A percentile compares a stretch with the other conserved stretches of the same genome.
phyloP scores from a whole-genome alignment of 306 rosid genomes.

The Gleditsia sinensis region DNA sequence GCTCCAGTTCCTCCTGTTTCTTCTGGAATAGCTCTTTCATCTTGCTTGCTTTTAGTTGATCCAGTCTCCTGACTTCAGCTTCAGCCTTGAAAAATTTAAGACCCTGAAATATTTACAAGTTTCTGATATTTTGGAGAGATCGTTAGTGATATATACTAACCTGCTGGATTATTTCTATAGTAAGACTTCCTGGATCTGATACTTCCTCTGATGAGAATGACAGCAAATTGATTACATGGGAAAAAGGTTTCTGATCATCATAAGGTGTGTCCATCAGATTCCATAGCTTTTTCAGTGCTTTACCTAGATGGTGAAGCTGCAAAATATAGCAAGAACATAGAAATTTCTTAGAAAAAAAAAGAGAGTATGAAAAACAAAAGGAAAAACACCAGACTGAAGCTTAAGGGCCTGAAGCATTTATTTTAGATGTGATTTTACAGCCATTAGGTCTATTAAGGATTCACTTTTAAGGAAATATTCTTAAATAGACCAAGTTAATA shows the following conservation, averaged over 20 bases:
- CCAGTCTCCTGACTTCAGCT: constrained; percentile 90
- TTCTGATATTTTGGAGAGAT: constrained; percentile 31
- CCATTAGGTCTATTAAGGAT: background rate
- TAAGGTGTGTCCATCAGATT: constrained; percentile 84
- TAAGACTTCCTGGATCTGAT: constrained; percentile 86
- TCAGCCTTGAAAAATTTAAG: constrained; percentile 63
- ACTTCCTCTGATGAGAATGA: constrained; percentile 66
- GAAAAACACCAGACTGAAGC: constrained; percentile 26
- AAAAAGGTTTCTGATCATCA: constrained; percentile 60
- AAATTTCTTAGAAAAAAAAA: constrained; percentile 5
- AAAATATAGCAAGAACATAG: background rate
- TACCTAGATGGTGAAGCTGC: constrained; percentile 92
- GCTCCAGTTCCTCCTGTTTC: constrained; percentile 81
- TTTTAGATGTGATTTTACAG: no score
- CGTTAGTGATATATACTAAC: constrained; percentile 43
- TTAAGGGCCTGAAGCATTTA: background rate
- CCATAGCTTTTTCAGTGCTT: constrained; percentile 85
- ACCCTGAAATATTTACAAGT: constrained; percentile 22
- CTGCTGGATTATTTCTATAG: constrained; percentile 73
- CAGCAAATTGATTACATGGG: constrained; percentile 71
- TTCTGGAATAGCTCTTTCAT: constrained; percentile 92
- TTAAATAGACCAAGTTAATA: no score
- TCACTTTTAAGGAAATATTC: no score
- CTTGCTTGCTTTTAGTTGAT: constrained; percentile 91
- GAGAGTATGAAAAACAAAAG: constrained; percentile 5